phyloP scores from a whole-genome alignment of 108 stramenopile genomes.

The Fragilaria crotonensis region DNA sequence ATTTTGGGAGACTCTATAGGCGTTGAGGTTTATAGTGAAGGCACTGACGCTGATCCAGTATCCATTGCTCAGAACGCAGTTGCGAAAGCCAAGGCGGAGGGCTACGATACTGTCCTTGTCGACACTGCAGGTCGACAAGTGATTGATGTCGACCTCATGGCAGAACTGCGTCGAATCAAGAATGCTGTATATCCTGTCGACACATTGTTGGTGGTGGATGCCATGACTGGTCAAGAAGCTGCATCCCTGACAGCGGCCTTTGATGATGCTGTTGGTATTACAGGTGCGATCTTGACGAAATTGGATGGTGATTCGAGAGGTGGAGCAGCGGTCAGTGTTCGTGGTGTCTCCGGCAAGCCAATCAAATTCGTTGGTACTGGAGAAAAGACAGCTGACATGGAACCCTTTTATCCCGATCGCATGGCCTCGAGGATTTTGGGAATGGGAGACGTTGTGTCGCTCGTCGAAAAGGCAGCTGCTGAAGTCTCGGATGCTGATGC shows the following conservation, averaged over 20 bases:
- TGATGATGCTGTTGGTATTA: constrained; percentile 87
- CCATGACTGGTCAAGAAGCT: constrained; percentile 97
- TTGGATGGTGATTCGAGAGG: constrained; percentile 94
- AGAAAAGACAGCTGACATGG: constrained; percentile 84
- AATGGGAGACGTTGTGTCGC: constrained; percentile 93
- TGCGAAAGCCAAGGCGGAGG: constrained; percentile 68
- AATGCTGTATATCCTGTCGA: constrained; percentile 79
- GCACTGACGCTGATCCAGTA: constrained; percentile 81
- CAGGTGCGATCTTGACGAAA: constrained; percentile 93
- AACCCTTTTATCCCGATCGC: constrained; percentile 95
- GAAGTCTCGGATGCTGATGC: constrained; percentile 88
- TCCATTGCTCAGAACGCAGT: constrained; percentile 78
- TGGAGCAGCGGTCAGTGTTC: constrained; percentile 89
- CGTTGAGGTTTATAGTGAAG: constrained; percentile 78
- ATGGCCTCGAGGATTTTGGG: constrained; percentile 95
- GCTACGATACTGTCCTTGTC: constrained; percentile 89
- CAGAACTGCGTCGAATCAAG: constrained; percentile 80
- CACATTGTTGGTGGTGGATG: constrained; percentile 94
- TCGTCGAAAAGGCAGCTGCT: constrained; percentile 92
- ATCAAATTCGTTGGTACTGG: constrained; percentile 97
- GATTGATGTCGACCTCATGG: constrained; percentile 88
- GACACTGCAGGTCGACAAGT: constrained; percentile 98
- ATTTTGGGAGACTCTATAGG: constrained; percentile 76
- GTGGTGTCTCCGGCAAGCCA: constrained; percentile 88
- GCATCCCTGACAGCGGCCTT: constrained; percentile 90